Percentiles rank a stretch among this genome's conserved stretches.
These are phyloP conservation scores for Cicer yamashitae DNA, from an alignment of 306 rosid genomes.

Conservation along the genomic window DNA sequence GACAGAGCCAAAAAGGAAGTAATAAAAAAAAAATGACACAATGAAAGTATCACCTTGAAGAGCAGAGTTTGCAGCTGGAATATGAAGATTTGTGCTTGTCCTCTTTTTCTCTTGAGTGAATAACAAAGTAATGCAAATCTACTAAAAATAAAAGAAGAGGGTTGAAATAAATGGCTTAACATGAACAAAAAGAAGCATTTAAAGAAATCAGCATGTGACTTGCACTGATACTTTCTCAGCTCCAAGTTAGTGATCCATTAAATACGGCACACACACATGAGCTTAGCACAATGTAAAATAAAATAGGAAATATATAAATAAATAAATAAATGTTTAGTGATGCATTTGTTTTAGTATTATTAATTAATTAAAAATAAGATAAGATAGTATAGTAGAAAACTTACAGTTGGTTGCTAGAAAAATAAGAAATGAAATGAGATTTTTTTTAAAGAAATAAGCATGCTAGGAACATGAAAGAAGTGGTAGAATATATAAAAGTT, in stretches of 20 bases:
- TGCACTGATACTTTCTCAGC: slow-evolving; percentile 40
- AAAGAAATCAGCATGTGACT: slow-evolving; percentile 44
- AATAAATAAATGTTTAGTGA: too few species aligned
- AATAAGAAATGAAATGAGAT: too few species aligned
- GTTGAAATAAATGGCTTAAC: slow-evolving; percentile 19
- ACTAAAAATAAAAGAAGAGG: slow-evolving; percentile 34
- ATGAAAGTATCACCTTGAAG: slow-evolving; percentile 43
- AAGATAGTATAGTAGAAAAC: too few species aligned
- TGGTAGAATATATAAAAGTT: too few species aligned
- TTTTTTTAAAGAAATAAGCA: too few species aligned
- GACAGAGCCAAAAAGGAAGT: not conserved
- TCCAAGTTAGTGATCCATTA: slow-evolving; percentile 70
- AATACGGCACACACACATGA: slow-evolving; percentile 66
- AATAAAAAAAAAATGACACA: slow-evolving; percentile 1
- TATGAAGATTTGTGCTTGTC: slow-evolving; percentile 35
- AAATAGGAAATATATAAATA: too few species aligned
- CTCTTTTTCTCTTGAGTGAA: not conserved
- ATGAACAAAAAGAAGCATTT: slow-evolving; percentile 43
- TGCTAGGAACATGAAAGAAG: too few species aligned
- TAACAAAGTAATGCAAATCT: not conserved
- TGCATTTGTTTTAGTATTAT: too few species aligned
- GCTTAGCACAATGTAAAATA: slow-evolving; percentile 33
- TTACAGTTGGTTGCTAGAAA: too few species aligned
- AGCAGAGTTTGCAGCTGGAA: slow-evolving; percentile 22
- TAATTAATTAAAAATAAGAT: too few species aligned